These are phyloP conservation scores for Fraxinus velutina DNA, from an alignment of 305 asterid species.

Conservation along the genomic window DNA sequence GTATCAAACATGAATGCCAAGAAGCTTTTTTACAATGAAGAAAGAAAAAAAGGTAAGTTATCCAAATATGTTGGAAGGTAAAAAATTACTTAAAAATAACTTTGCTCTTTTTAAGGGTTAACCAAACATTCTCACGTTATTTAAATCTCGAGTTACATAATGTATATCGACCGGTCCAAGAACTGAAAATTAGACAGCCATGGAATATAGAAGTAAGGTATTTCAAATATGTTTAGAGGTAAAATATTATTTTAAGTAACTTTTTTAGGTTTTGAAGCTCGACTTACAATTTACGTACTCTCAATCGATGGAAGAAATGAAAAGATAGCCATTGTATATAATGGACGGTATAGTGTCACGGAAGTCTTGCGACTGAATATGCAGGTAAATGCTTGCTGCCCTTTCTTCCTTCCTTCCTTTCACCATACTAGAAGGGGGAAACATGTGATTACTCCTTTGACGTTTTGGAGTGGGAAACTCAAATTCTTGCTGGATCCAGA, in stretches of 20 bases:
- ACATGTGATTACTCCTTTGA: conserved; percentile 26
- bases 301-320: not conserved
- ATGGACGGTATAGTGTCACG: conserved; percentile 22
- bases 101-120: not conserved
- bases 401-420: not conserved
- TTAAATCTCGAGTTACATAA: not conserved
- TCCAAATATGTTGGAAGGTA: not conserved
- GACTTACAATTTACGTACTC: not conserved
- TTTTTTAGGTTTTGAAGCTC: not conserved
- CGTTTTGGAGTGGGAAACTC: conserved; percentile 16
- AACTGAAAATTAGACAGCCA: not conserved
- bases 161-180: not conserved
- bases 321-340: not conserved
- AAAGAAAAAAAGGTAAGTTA: not conserved
- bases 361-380: conserved; percentile 21
- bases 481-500: not conserved
- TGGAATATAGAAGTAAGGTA: not conserved
- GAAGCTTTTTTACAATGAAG: not conserved
- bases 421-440: conserved; percentile 13
- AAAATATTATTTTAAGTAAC: not conserved
- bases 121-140: not conserved
- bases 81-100: not conserved
- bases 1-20: not conserved
- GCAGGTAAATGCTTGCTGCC: conserved; percentile 4
- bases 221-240: not conserved